phyloP scores from a whole-genome alignment of 805 yeast species.

The Candida tallmaniae region DNA sequence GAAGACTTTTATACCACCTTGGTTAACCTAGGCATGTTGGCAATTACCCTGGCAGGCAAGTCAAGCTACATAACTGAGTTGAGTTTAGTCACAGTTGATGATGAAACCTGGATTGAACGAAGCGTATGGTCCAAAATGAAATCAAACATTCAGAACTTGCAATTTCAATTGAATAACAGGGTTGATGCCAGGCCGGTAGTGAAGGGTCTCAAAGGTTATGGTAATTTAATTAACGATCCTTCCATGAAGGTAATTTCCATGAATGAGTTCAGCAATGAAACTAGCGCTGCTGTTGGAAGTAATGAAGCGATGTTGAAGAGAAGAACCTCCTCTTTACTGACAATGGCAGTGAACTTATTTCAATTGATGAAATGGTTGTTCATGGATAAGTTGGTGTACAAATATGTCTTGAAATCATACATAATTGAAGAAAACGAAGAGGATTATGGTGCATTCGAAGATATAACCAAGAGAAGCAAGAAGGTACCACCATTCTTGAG shows the following conservation, averaged over 20 bases:
- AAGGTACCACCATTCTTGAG: conserved; percentile 26
- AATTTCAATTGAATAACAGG: background rate
- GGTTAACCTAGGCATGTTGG: conserved; percentile 55
- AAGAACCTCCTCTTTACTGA: conserved; percentile 17
- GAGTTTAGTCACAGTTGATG: conserved; percentile 43
- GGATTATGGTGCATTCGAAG: conserved; percentile 8
- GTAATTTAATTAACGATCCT: conserved; percentile 27
- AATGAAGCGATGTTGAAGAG: conserved; percentile 16
- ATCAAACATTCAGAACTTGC: conserved; percentile 3
- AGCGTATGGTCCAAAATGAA: conserved; percentile 17
- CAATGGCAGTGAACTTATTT: conserved; percentile 15
- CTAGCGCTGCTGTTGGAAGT: background rate
- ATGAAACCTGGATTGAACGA: conserved; percentile 53
- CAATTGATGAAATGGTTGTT: conserved; percentile 21
- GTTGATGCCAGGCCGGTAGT: conserved; percentile 4
- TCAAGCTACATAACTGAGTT: conserved; percentile 62
- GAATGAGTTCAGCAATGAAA: conserved; percentile 12
- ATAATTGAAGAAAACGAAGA: conserved; percentile 1
- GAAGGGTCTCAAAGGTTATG: conserved; percentile 16
- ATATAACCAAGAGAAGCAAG: conserved; percentile 15
- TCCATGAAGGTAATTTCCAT: conserved; percentile 18
- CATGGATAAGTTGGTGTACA: conserved; percentile 10
- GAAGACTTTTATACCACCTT: conserved; percentile 52
- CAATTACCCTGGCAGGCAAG: conserved; percentile 63
- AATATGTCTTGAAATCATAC: conserved; percentile 2